These are phyloP conservation scores for Tagetes erecta DNA, from an alignment of 129 eudicot species.

Conservation along the genomic window DNA sequence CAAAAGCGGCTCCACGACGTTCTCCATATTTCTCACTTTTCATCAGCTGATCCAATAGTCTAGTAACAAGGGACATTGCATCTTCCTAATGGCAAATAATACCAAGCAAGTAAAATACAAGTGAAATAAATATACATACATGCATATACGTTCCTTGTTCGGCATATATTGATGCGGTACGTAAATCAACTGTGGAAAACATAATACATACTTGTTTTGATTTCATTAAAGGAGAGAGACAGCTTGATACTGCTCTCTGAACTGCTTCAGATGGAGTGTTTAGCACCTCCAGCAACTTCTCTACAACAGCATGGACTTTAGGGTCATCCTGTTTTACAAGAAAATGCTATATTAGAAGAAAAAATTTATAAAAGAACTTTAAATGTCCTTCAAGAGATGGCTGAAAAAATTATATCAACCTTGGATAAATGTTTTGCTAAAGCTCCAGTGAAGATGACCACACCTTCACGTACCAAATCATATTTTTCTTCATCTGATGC, in stretches of 20 bases:
- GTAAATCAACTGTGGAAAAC: neutral
- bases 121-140: neutral
- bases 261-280: constrained; percentile 99
- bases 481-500: constrained; percentile 95
- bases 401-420: constrained; percentile 43
- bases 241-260: constrained; percentile 93
- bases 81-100: constrained; percentile 57
- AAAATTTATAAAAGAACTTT: neutral
- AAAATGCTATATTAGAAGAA: neutral
- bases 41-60: constrained; percentile 89
- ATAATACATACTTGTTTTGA: constrained; percentile 69
- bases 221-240: constrained; percentile 91
- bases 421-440: constrained; percentile 87
- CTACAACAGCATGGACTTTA: constrained; percentile 91
- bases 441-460: constrained; percentile 97
- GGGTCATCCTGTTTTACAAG: constrained; percentile 77
- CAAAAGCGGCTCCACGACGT: constrained; percentile 99
- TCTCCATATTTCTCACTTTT: constrained; percentile 99
- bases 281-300: constrained; percentile 88
- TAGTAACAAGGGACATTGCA: constrained; percentile 74
- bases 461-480: constrained; percentile 99
- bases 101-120: neutral
- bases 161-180: neutral
- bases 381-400: neutral
- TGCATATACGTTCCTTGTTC: neutral